Percentiles rank a stretch among this genome's conserved stretches.
Evolutionary conservation across 1,139 yeast genomes (phyloP).

Genomic region (Candida sanyaensis): DNA sequence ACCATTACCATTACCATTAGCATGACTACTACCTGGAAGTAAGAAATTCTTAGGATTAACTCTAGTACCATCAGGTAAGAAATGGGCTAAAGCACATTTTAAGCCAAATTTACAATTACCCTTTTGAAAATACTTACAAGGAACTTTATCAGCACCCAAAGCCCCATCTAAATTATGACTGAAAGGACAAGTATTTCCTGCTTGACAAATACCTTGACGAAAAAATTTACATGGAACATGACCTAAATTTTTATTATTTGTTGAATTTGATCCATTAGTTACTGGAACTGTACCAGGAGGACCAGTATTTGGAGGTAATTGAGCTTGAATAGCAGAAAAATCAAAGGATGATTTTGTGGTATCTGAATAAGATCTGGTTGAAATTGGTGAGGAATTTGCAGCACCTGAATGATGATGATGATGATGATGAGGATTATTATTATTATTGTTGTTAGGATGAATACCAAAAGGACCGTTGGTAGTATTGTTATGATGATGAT

Average conservation of each 20-base stretch:
- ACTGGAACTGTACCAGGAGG: conserved; percentile 36
- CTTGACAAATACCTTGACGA: conserved; percentile 91
- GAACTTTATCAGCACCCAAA: conserved; percentile 61
- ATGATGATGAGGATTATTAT: neutral
- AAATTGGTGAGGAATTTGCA: neutral
- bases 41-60: conserved; percentile 53
- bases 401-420: no score
- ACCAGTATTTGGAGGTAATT: conserved; percentile 44
- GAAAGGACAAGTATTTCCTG: conserved; percentile 90
- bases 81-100: conserved; percentile 91
- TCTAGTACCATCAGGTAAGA: conserved; percentile 82
- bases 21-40: conserved; percentile 4
- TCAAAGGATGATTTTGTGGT: conserved; percentile 7
- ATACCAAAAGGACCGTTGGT: neutral
- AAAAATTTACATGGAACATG: conserved; percentile 97
- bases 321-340: conserved; percentile 13
- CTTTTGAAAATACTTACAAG: conserved; percentile 91
- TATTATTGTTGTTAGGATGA: neutral
- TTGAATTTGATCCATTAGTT: conserved; percentile 10
- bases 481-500: neutral
- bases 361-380: conserved; percentile 1
- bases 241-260: conserved; percentile 50
- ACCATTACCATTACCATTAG: no score
- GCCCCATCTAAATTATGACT: conserved; percentile 72
- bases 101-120: conserved; percentile 94